Percentiles rank a stretch among this genome's conserved stretches.
phyloP scores from a whole-genome alignment of 257 asterid species.

The Jacaranda mimosifolia region DNA sequence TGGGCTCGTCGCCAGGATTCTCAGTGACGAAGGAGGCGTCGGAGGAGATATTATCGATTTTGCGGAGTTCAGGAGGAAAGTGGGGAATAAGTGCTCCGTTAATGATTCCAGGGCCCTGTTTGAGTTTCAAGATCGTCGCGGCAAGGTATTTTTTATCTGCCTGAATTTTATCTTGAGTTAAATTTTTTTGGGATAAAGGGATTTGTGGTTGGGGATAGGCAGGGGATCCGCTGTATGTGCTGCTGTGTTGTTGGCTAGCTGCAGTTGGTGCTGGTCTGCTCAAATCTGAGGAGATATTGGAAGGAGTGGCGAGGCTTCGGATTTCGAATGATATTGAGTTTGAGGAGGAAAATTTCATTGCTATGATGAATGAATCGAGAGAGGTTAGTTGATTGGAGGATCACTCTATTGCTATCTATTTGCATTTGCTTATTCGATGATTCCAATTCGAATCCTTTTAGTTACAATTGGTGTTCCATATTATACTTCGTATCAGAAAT shows the following conservation, averaged over 20 bases:
- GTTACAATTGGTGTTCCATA: no score
- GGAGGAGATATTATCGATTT: slow-evolving; percentile 85
- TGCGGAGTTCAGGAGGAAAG: slow-evolving; percentile 88
- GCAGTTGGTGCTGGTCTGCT: slow-evolving; percentile 97
- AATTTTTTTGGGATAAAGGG: neutral
- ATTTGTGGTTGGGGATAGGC: slow-evolving; percentile 48
- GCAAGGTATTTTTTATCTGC: slow-evolving; percentile 57
- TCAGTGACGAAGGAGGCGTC: slow-evolving; percentile 90
- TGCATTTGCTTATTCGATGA: neutral
- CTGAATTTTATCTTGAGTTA: neutral
- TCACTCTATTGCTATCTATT: neutral
- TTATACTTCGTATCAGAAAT: no score
- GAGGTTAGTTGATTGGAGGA: slow-evolving; percentile 59
- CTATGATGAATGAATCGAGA: slow-evolving; percentile 85
- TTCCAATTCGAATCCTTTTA: neutral
- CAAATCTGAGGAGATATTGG: slow-evolving; percentile 93
- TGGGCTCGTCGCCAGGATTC: slow-evolving; percentile 82
- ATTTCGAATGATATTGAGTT: slow-evolving; percentile 88
- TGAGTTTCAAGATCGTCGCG: slow-evolving; percentile 83
- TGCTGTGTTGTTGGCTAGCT: slow-evolving; percentile 91
- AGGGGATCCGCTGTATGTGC: slow-evolving; percentile 90
- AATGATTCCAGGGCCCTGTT: slow-evolving; percentile 85
- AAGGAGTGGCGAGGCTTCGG: slow-evolving; percentile 92
- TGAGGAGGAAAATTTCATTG: slow-evolving; percentile 87
- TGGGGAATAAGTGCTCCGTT: slow-evolving; percentile 88